Evolutionary conservation across 371 early-diverging fungal genomes (phyloP), one percentile per base, ranked within the genome.

Genomic region (Mucor mucedo): DNA sequence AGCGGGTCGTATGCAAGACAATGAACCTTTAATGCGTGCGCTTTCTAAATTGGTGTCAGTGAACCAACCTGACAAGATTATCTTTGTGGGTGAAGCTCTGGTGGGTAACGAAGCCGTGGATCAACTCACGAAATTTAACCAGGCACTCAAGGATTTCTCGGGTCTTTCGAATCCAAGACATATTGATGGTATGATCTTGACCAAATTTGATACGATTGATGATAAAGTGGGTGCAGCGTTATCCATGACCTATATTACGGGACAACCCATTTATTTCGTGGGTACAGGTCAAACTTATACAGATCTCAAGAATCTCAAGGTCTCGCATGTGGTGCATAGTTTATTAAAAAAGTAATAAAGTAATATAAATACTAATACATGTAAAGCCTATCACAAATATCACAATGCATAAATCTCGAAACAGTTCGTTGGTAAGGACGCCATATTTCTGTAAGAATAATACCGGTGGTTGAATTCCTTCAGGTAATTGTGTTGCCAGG

Each of bases 1-100:
- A 2, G 99, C 99, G 10, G 99, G 99, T 6, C 89, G 99, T 58
- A 99, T 99, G 99, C 99, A 99, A 72, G 97, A 98, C 70, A 99
- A 99, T 64, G 95, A 94, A 72, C 95, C 98, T 8, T 77, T 99
- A 70, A 99, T 99, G 99, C 85, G 94, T 13, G 93, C 97, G 4
- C 79, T 99, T 55, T 91, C 98, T 28, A 98, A 98, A 84, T 82
- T 99, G 33, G 98, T 98, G 6, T 84, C 93, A 16, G 88, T 92
- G 16, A 99, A 99, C 75, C 88, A 90, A 44, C 98, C 99, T 0
- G 96, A 99, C 84, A 98, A 98, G 82, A 93, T 99, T 65, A 85
- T 99, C 62, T 99, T 98, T 87, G 99, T 99, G 8, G 99, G 99
- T 44, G 99, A 99, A 83, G 99, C 99, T 2, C 78, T 99, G 16